Conservation (phyloP, 331 rosid genomes). For the Malus hybrid region DNA sequence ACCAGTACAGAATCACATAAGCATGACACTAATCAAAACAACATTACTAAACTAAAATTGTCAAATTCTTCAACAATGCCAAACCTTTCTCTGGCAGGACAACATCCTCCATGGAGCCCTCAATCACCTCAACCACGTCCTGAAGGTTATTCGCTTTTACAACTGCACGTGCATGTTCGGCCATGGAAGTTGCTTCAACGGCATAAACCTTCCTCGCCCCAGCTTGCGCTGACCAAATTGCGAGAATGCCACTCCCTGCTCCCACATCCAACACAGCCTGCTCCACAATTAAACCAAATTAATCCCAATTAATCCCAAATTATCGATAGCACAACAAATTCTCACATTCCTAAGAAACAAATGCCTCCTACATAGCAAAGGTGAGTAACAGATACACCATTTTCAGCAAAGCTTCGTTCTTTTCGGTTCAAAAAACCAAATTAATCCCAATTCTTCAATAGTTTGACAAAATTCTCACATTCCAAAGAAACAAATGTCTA, state of each 20-base stretch:
- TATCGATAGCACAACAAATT: background rate
- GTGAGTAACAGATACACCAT: background rate
- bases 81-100: constrained; percentile 92
- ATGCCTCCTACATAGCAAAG: background rate
- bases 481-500: background rate
- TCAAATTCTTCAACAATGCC: background rate
- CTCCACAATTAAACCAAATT: constrained; percentile 27
- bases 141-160: constrained; percentile 71
- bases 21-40: constrained; percentile 1
- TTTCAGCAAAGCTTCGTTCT: background rate
- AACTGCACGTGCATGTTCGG: constrained; percentile 83
- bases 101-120: constrained; percentile 86
- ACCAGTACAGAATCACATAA: background rate
- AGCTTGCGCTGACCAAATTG: constrained; percentile 97
- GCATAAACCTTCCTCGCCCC: constrained; percentile 98
- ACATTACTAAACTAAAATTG: background rate
- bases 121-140: constrained; percentile 68
- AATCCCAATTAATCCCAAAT: constrained; percentile 21
- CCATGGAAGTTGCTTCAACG: constrained; percentile 94
- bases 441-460: too few relatives aligned
- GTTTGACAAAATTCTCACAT: background rate
- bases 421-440: too few relatives aligned
- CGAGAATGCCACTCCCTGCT: constrained; percentile 97
- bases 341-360: background rate
- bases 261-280: constrained; percentile 98